Evolutionary conservation across 805 yeast genomes (phyloP).

Genomic region (Candida morakotiae): DNA sequence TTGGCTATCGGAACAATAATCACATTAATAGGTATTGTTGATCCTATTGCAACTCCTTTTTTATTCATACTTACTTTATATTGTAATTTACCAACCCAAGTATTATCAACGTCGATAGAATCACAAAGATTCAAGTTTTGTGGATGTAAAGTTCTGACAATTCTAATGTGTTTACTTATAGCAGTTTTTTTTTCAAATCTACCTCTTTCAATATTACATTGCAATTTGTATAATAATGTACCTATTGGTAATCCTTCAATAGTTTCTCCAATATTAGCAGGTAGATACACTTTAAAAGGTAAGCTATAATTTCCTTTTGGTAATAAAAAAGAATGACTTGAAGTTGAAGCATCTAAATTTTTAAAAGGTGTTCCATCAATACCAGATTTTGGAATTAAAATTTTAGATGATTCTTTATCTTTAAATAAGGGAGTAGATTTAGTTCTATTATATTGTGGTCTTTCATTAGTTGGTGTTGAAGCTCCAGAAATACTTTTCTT

Average conservation of each 20-base stretch:
- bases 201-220: constrained; percentile 39
- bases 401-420: constrained; percentile 4
- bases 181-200: constrained; percentile 35
- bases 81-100: constrained; percentile 52
- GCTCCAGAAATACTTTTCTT: neutral
- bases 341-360: constrained; percentile 15
- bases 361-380: constrained; percentile 44
- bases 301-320: constrained; percentile 51
- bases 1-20: constrained; percentile 45
- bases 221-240: constrained; percentile 39
- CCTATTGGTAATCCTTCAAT: constrained; percentile 47
- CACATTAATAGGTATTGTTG: constrained; percentile 37
- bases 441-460: constrained; percentile 27
- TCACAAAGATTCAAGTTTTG: constrained; percentile 36
- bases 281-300: constrained; percentile 43
- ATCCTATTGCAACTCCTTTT: constrained; percentile 46
- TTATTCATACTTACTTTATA: constrained; percentile 42
- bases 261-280: constrained; percentile 46
- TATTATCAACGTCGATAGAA: constrained; percentile 43
- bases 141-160: constrained; percentile 42
- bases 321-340: constrained; percentile 34
- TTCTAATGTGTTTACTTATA: constrained; percentile 37
- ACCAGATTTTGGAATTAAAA: constrained; percentile 31
- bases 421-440: constrained; percentile 28
- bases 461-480: constrained; percentile 3